phyloP scores from a whole-genome alignment of 305 asterid species.

The Solanum hybrid region DNA sequence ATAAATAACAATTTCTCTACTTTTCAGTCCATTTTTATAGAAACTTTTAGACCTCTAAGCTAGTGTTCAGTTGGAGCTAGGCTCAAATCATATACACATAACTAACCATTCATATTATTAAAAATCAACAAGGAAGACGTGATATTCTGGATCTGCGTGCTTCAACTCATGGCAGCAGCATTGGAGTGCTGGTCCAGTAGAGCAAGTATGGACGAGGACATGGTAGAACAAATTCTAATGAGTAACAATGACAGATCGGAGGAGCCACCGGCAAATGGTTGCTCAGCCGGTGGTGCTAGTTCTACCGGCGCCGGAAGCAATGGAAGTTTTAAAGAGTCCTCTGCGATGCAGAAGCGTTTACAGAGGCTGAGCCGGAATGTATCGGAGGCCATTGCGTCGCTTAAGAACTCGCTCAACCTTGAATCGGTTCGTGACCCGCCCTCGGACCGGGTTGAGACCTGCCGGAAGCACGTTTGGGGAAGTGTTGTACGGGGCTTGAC shows the following conservation, averaged over 20 bases:
- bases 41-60: neutral
- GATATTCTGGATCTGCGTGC: neutral
- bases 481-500: slow-evolving; percentile 80
- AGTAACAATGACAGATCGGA: slow-evolving; percentile 80
- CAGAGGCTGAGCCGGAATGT: slow-evolving; percentile 78
- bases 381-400: slow-evolving; percentile 83
- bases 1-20: neutral
- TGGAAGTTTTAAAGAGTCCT: slow-evolving; percentile 46
- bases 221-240: slow-evolving; percentile 88
- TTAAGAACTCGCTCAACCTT: slow-evolving; percentile 66
- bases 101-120: neutral
- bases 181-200: slow-evolving; percentile 93
- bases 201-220: slow-evolving; percentile 77
- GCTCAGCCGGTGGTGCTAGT: slow-evolving; percentile 18
- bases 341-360: slow-evolving; percentile 72
- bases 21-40: neutral
- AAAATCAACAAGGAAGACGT: neutral
- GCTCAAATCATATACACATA: neutral
- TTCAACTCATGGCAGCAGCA: slow-evolving; percentile 66
- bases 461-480: slow-evolving; percentile 82
- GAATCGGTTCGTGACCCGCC: slow-evolving; percentile 55
- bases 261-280: slow-evolving; percentile 29
- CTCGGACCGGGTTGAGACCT: slow-evolving; percentile 24
- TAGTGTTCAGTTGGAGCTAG: neutral
- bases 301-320: slow-evolving; percentile 14